Evolutionary conservation across 2,329 filamentous ascomycete species (phyloP).

Genomic region (Didymella sp.): DNA sequence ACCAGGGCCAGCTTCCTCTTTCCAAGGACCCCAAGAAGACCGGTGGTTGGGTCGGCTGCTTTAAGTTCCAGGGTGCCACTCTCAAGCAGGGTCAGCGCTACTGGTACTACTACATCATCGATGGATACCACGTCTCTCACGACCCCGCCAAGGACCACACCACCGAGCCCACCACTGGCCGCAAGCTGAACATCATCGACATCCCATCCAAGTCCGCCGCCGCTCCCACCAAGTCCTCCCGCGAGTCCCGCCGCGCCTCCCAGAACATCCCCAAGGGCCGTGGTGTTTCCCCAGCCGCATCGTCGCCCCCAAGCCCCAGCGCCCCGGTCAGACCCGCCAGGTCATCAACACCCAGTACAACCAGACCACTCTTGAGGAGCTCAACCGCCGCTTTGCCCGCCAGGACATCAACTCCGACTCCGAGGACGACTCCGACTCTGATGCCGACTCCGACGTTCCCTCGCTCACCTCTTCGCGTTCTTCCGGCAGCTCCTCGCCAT

Average conservation of each 20-base stretch:
- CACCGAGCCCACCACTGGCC: slow-evolving; percentile 94
- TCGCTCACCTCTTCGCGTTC: slow-evolving; percentile 71
- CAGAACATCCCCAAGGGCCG: slow-evolving; percentile 85
- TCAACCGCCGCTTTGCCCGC: slow-evolving; percentile 76
- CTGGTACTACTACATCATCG: slow-evolving; percentile 99
- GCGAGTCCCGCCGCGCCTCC: slow-evolving; percentile 60
- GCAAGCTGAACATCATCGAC: slow-evolving; percentile 96
- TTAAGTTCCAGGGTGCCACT: slow-evolving; percentile 89
- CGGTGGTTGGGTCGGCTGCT: slow-evolving; percentile 93
- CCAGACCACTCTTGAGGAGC: slow-evolving; percentile 77
- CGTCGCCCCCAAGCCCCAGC: slow-evolving; percentile 85
- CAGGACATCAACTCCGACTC: slow-evolving; percentile 63
- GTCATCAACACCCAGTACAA: slow-evolving; percentile 84
- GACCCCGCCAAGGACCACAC: slow-evolving; percentile 89
- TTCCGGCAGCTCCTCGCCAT: slow-evolving; percentile 70
- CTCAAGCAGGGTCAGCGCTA: slow-evolving; percentile 90
- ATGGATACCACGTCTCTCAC: slow-evolving; percentile 97
- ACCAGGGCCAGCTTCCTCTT: slow-evolving; percentile 90
- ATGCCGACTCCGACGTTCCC: slow-evolving; percentile 69
- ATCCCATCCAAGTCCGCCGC: slow-evolving; percentile 67
- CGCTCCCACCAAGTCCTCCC: slow-evolving; percentile 46
- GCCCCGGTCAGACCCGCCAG: slow-evolving; percentile 84
- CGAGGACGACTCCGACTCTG: slow-evolving; percentile 76
- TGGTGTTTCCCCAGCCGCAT: slow-evolving; percentile 88
- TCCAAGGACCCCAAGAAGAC: slow-evolving; percentile 90